A percentile compares a stretch with the other conserved stretches of the same genome.
These are phyloP conservation scores for bread wheat (Triticum aestivum) DNA, from an alignment of 176 grass and related monocot species.

Conservation along the genomic window IWGSC_CS_RefSeq_v2.1 NC_057814.1:609541625-609542124, in stretches of 20 bases:
- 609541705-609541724: conserved; percentile 28
- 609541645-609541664: conserved; percentile 19
- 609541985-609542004: no score
- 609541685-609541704: conserved; percentile 1
- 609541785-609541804: neutral
- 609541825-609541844: neutral
- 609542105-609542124: no score
- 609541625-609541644: no score
- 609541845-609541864: neutral
- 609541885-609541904: neutral
- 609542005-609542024: no score
- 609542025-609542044: no score
- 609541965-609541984: no score
- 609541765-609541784: neutral
- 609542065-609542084: no score
- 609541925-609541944: no score
- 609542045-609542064: no score
- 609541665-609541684: conserved; percentile 34
- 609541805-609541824: neutral
- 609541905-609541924: neutral
- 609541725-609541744: conserved; percentile 41
- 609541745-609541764: conserved; percentile 38
- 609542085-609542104: no score
- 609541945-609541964: no score
- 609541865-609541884: neutral